Evolutionary conservation across 345 rosid genomes (phyloP).

Genomic region (Theobroma cacao): DNA sequence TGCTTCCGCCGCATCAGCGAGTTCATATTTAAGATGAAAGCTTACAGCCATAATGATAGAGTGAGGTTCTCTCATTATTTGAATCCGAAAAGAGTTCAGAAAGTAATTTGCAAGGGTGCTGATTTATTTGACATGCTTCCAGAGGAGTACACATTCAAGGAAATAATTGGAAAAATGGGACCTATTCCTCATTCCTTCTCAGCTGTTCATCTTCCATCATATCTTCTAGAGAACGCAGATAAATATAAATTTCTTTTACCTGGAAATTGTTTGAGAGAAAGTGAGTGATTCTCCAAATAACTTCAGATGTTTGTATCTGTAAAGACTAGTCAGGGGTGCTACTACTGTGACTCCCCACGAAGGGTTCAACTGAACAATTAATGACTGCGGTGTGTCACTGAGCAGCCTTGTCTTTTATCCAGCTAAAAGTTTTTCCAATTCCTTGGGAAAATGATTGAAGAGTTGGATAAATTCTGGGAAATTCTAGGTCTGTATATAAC

Average conservation of each 20-base stretch:
- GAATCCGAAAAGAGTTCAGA: constrained; percentile 65
- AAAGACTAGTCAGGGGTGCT: constrained; percentile 2
- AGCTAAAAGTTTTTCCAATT: background rate
- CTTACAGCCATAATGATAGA: constrained; percentile 72
- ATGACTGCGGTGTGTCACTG: background rate
- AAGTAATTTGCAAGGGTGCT: constrained; percentile 60
- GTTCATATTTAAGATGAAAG: constrained; percentile 75
- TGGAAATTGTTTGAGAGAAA: constrained; percentile 59
- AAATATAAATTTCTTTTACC: constrained; percentile 62
- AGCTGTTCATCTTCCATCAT: constrained; percentile 63
- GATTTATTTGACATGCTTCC: constrained; percentile 80
- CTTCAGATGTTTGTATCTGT: background rate
- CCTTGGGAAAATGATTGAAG: background rate
- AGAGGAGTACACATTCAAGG: constrained; percentile 71
- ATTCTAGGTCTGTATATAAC: constrained; percentile 13
- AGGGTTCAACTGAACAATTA: background rate
- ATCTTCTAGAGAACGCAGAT: constrained; percentile 57
- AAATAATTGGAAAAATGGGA: constrained; percentile 72
- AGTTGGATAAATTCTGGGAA: constrained; percentile 5
- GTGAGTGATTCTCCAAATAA: constrained; percentile 24
- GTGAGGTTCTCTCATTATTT: constrained; percentile 57
- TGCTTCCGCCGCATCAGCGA: constrained; percentile 59
- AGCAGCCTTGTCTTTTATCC: background rate
- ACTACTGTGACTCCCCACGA: background rate
- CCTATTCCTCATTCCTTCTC: constrained; percentile 75